Percentiles rank a stretch among this genome's conserved stretches.
These are phyloP conservation scores for Umbelopsis sp. DNA, from an alignment of 371 early-diverging fungal genomes.

Conservation along the genomic window DNA sequence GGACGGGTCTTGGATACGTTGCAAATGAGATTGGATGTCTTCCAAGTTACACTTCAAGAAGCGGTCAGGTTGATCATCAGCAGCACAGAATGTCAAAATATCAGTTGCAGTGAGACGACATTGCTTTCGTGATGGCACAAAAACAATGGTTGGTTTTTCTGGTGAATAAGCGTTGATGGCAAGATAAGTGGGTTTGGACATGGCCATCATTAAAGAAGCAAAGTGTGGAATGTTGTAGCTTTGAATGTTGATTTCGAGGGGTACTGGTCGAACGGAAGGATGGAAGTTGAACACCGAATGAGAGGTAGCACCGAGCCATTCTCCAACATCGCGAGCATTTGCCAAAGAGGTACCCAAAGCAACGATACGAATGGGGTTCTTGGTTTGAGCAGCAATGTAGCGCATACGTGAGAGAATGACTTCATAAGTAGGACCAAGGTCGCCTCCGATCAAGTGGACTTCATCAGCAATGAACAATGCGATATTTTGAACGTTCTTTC, in stretches of 20 bases:
- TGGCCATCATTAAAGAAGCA: constrained; percentile 93
- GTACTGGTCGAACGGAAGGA: constrained; percentile 91
- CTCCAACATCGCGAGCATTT: constrained; percentile 94
- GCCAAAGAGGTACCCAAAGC: constrained; percentile 89
- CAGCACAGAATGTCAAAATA: constrained; percentile 77
- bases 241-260: constrained; percentile 93
- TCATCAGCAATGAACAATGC: constrained; percentile 96
- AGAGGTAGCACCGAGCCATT: constrained; percentile 91
- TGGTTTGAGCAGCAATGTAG: constrained; percentile 85
- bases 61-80: constrained; percentile 68
- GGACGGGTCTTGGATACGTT: constrained; percentile 71
- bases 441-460: constrained; percentile 92
- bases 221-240: constrained; percentile 89
- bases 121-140: constrained; percentile 93
- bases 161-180: constrained; percentile 73
- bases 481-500: constrained; percentile 89
- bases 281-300: constrained; percentile 90
- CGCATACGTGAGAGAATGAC: constrained; percentile 92
- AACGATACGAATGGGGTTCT: constrained; percentile 85
- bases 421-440: constrained; percentile 87
- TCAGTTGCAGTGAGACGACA: constrained; percentile 87
- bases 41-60: constrained; percentile 76
- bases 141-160: constrained; percentile 78
- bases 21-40: constrained; percentile 65
- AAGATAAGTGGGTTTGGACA: constrained; percentile 88